Percentiles rank a stretch among this genome's conserved stretches.
Conservation (phyloP, 176 grass and related monocot genomes). For the Pharus latifolius region DNA sequence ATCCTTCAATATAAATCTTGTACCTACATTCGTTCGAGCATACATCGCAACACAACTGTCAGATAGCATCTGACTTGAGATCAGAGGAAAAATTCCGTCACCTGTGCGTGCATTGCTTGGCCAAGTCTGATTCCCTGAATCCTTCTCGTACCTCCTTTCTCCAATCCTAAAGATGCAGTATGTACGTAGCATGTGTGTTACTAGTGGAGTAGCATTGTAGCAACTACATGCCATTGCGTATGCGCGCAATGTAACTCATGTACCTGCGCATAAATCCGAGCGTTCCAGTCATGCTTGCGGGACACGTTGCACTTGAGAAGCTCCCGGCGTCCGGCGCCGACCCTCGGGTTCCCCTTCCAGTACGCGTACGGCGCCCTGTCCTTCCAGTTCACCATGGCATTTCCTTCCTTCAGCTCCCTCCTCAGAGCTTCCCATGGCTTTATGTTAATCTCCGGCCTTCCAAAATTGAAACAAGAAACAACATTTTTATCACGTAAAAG, state of each 20-base stretch:
- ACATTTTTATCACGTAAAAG: not conserved
- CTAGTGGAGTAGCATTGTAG: not conserved
- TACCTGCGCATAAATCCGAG: slow-evolving; percentile 48
- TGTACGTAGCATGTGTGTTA: not conserved
- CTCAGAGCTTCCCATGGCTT: slow-evolving; percentile 60
- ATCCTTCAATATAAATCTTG: slow-evolving; percentile 68
- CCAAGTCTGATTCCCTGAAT: slow-evolving; percentile 60
- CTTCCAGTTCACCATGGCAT: slow-evolving; percentile 42
- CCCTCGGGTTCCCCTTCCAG: slow-evolving; percentile 70
- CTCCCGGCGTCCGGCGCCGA: slow-evolving; percentile 27
- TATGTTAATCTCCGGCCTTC: slow-evolving; percentile 77
- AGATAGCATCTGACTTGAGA: not conserved
- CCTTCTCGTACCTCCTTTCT: slow-evolving; percentile 30
- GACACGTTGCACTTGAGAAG: slow-evolving; percentile 67
- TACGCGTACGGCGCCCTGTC: slow-evolving; percentile 57
- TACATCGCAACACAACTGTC: not conserved
- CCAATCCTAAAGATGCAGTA: slow-evolving; percentile 46
- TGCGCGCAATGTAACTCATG: not conserved
- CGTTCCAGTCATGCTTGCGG: slow-evolving; percentile 51
- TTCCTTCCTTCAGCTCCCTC: slow-evolving; percentile 26
- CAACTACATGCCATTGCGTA: too few species aligned
- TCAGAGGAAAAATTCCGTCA: not conserved
- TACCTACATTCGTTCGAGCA: slow-evolving; percentile 20
- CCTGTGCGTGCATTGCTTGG: slow-evolving; percentile 57
- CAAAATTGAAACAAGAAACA: not conserved